Evolutionary conservation across 2,329 filamentous ascomycete genomes (phyloP).

Genomic region (Alternaria sp.): DNA sequence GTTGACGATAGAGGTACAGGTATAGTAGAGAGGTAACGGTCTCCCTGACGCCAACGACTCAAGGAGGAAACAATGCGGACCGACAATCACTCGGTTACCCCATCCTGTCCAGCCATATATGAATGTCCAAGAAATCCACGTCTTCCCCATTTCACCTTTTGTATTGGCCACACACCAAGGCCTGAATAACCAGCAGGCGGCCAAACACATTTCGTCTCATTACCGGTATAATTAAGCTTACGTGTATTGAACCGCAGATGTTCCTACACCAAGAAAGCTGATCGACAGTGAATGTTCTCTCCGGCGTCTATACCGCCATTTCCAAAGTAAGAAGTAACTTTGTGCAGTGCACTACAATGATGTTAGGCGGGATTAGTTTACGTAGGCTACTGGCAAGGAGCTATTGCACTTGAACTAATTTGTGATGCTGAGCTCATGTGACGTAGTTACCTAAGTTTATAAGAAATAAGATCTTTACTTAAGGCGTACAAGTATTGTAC

Average conservation of each 20-base stretch:
- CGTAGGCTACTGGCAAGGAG: no score
- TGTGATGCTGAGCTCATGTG: no score
- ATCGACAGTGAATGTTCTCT: no score
- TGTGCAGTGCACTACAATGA: not conserved
- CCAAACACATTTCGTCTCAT: not conserved
- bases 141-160: conserved; percentile 1
- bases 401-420: conserved; percentile 1
- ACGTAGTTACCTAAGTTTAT: no score
- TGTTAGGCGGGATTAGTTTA: no score
- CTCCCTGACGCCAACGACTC: not conserved
- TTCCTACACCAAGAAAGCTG: not conserved
- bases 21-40: not conserved
- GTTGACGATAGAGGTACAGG: not conserved
- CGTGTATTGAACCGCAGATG: not conserved
- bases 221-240: not conserved
- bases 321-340: conserved; percentile 8
- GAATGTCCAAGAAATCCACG: not conserved
- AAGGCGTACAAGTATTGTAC: no score
- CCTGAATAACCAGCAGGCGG: not conserved
- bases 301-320: not conserved
- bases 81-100: not conserved
- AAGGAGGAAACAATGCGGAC: not conserved
- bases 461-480: no score
- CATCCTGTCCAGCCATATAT: not conserved
- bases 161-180: not conserved